These are phyloP conservation scores for Chrysosphaeria jannelii DNA, from an alignment of 2,329 filamentous ascomycete species.

Conservation along the genomic window DNA sequence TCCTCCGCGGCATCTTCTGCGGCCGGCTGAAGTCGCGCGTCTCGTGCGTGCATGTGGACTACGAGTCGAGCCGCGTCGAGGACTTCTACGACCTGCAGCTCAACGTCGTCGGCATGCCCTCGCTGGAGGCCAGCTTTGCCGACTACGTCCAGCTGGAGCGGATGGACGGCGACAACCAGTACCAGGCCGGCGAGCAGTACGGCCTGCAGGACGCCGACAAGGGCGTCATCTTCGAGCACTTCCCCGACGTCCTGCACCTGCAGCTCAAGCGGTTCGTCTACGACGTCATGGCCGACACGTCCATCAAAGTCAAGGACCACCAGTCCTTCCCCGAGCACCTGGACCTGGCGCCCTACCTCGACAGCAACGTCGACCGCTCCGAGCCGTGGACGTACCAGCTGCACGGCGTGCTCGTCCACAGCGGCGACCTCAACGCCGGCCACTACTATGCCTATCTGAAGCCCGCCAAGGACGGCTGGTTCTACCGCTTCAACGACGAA, in stretches of 20 bases:
- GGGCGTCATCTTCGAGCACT: slow-evolving; percentile 87
- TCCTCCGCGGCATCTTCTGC: slow-evolving; percentile 70
- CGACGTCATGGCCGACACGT: slow-evolving; percentile 79
- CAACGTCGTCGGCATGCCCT: slow-evolving; percentile 84
- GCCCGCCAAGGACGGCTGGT: slow-evolving; percentile 72
- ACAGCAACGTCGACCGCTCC: slow-evolving; percentile 58
- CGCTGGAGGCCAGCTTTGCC: slow-evolving; percentile 74
- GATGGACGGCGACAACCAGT: slow-evolving; percentile 94
- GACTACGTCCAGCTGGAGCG: slow-evolving; percentile 94
- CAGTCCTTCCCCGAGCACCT: slow-evolving; percentile 71
- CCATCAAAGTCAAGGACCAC: slow-evolving; percentile 95
- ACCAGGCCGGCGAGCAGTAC: slow-evolving; percentile 68
- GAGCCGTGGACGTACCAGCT: slow-evolving; percentile 80
- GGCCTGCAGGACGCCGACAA: slow-evolving; percentile 93
- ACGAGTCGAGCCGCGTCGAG: slow-evolving; percentile 81
- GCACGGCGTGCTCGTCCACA: slow-evolving; percentile 87
- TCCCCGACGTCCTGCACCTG: slow-evolving; percentile 77
- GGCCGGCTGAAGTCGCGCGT: slow-evolving; percentile 98
- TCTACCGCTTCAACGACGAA: slow-evolving; percentile 94
- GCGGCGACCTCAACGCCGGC: slow-evolving; percentile 82
- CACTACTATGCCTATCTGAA: slow-evolving; percentile 97
- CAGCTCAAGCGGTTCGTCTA: slow-evolving; percentile 97
- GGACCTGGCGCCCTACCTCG: slow-evolving; percentile 64
- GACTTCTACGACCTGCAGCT: slow-evolving; percentile 98
- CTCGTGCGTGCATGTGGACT: slow-evolving; percentile 92